These are phyloP conservation scores for Pseudopyrenochaeta lycopersici DNA, from an alignment of 2,329 filamentous ascomycete species.

Conservation along the genomic window DNA sequence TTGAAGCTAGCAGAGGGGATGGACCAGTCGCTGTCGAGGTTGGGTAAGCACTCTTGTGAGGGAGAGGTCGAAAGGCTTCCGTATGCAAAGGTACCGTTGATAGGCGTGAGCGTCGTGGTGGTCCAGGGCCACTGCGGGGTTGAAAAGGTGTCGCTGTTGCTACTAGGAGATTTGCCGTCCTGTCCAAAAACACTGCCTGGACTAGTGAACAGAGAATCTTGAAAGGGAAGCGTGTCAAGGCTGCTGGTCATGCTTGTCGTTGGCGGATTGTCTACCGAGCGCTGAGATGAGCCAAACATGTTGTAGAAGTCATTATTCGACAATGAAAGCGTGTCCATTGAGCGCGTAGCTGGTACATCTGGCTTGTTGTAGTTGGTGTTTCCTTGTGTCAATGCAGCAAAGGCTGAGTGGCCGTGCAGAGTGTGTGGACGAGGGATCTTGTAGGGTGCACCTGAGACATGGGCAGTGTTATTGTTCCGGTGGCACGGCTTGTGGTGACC, in stretches of 20 bases:
- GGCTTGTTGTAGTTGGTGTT: slow-evolving; percentile 33
- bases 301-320: slow-evolving; percentile 49
- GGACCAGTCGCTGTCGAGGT: slow-evolving; percentile 45
- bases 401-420: slow-evolving; percentile 43
- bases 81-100: slow-evolving; percentile 41
- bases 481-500: slow-evolving; percentile 72
- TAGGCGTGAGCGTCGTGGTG: slow-evolving; percentile 30
- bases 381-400: slow-evolving; percentile 34
- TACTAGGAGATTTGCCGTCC: slow-evolving; percentile 45
- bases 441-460: slow-evolving; percentile 70
- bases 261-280: slow-evolving; percentile 34
- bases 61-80: slow-evolving; percentile 51
- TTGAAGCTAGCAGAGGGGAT: slow-evolving; percentile 47
- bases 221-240: slow-evolving; percentile 39
- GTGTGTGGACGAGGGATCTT: slow-evolving; percentile 62
- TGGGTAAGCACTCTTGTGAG: slow-evolving; percentile 49
- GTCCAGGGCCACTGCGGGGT: slow-evolving; percentile 47
- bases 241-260: slow-evolving; percentile 37
- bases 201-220: slow-evolving; percentile 39
- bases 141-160: slow-evolving; percentile 43
- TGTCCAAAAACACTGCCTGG: slow-evolving; percentile 35
- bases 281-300: slow-evolving; percentile 45
- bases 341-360: slow-evolving; percentile 36
- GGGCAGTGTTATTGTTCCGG: slow-evolving; percentile 70
- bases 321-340: slow-evolving; percentile 47